Percentiles rank a stretch among this genome's conserved stretches.
Evolutionary conservation across 306 rosid species (phyloP).

Genomic region (Comarum palustre): DNA sequence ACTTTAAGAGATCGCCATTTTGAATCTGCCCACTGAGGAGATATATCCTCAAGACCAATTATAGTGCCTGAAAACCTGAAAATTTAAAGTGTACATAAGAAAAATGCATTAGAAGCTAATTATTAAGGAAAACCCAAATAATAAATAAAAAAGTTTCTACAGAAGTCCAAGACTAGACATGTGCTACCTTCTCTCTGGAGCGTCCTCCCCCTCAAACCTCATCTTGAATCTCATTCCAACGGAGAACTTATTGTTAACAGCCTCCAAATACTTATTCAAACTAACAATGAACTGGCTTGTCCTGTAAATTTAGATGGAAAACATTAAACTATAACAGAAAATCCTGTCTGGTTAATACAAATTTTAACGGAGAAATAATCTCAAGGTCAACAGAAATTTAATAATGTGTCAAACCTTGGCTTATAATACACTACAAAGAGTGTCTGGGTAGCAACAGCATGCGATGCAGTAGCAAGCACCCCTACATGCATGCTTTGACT

Average conservation of each 20-base stretch:
- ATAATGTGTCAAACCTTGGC: constrained; percentile 58
- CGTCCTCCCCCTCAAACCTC: constrained; percentile 91
- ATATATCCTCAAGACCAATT: constrained; percentile 71
- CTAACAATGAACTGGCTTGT: constrained; percentile 74
- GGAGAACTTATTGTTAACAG: constrained; percentile 45
- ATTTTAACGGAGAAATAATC: background rate
- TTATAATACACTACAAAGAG: constrained; percentile 74
- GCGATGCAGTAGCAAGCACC: constrained; percentile 95
- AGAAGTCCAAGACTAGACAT: constrained; percentile 9
- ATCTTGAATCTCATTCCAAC: constrained; percentile 82
- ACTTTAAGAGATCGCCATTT: constrained; percentile 89
- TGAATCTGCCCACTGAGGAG: constrained; percentile 70
- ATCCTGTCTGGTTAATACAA: background rate
- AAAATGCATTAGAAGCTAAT: constrained; percentile 19
- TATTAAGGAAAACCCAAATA: background rate
- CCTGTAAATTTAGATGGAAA: constrained; percentile 42
- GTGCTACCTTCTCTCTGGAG: constrained; percentile 77
- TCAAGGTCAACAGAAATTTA: constrained; percentile 7
- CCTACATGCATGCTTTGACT: constrained; percentile 97
- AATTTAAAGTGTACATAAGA: constrained; percentile 14
- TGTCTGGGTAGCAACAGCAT: constrained; percentile 79
- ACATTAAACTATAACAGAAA: background rate
- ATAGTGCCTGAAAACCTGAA: constrained; percentile 88
- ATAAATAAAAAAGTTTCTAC: constrained; percentile 1
- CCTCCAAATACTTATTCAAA: constrained; percentile 63